Conservation (phyloP, 805 yeast genomes). For the Kodamaea kakaduensis region DNA sequence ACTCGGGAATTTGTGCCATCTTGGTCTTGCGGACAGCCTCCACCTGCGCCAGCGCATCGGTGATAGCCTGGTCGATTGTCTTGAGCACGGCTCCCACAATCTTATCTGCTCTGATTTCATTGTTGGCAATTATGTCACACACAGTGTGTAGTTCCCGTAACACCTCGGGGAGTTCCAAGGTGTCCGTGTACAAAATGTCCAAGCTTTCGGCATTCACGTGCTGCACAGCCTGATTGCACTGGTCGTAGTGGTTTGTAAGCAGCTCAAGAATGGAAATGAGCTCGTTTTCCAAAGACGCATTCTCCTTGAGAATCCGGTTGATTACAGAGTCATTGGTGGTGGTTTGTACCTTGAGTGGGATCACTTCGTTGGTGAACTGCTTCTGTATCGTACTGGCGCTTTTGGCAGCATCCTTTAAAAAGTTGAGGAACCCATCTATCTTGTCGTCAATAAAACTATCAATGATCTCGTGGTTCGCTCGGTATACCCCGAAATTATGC, state of each 20-base stretch:
- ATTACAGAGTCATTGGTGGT: constrained; percentile 15
- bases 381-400: constrained; percentile 2
- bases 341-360: constrained; percentile 7
- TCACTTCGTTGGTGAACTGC: constrained; percentile 6
- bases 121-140: constrained; percentile 32
- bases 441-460: constrained; percentile 15
- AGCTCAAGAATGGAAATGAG: constrained; percentile 66
- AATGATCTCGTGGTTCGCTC: constrained; percentile 21
- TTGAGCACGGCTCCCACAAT: neutral
- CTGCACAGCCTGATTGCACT: constrained; percentile 52
- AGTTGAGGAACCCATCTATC: constrained; percentile 15
- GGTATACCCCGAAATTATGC: constrained; percentile 25
- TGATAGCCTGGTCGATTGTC: constrained; percentile 12
- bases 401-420: neutral
- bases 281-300: constrained; percentile 55
- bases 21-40: constrained; percentile 21
- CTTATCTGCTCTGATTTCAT: constrained; percentile 30
- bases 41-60: constrained; percentile 15
- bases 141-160: constrained; percentile 42
- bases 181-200: constrained; percentile 49
- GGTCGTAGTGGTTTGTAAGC: constrained; percentile 79
- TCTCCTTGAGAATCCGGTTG: constrained; percentile 34
- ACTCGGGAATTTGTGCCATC: constrained; percentile 21
- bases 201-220: constrained; percentile 29
- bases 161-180: constrained; percentile 54